Percentiles rank a stretch among this genome's conserved stretches.
Evolutionary conservation across 371 early-diverging fungal species (phyloP).

Genomic region (Phascolomyces articulosus): DNA sequence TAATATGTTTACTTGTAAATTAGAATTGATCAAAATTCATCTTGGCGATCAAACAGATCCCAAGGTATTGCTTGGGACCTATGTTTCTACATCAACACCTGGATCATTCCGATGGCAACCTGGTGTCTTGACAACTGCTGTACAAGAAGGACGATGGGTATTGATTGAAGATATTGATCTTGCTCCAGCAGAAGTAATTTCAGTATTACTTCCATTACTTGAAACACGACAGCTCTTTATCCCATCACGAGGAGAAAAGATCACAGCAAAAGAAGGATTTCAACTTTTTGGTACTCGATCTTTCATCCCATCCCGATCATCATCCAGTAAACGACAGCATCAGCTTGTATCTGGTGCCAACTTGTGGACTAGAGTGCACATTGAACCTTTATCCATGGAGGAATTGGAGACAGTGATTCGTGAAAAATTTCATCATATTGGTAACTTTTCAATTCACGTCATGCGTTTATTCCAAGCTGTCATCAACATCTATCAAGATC

Average conservation of each 20-base stretch:
- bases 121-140: slow-evolving; percentile 96
- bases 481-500: slow-evolving; percentile 57
- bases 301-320: slow-evolving; percentile 54
- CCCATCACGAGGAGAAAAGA: slow-evolving; percentile 92
- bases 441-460: slow-evolving; percentile 55
- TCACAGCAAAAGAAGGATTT: slow-evolving; percentile 92
- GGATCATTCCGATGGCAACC: slow-evolving; percentile 96
- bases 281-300: slow-evolving; percentile 95
- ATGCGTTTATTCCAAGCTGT: slow-evolving; percentile 68
- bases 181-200: slow-evolving; percentile 97
- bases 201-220: slow-evolving; percentile 92
- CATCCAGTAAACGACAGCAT: slow-evolving; percentile 46
- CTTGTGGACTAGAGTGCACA: slow-evolving; percentile 81
- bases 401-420: slow-evolving; percentile 73
- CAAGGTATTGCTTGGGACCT: slow-evolving; percentile 96
- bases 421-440: slow-evolving; percentile 59
- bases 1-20: background rate
- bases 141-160: slow-evolving; percentile 96
- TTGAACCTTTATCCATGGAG: slow-evolving; percentile 62
- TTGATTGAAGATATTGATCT: slow-evolving; percentile 99
- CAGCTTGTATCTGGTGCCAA: slow-evolving; percentile 69
- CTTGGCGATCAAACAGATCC: slow-evolving; percentile 99
- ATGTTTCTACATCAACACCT: slow-evolving; percentile 91
- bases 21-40: slow-evolving; percentile 93
- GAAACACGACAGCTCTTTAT: slow-evolving; percentile 94